These are phyloP conservation scores for Oemleria cerasiformis DNA, from an alignment of 306 rosid genomes.

Conservation along the genomic window DNA sequence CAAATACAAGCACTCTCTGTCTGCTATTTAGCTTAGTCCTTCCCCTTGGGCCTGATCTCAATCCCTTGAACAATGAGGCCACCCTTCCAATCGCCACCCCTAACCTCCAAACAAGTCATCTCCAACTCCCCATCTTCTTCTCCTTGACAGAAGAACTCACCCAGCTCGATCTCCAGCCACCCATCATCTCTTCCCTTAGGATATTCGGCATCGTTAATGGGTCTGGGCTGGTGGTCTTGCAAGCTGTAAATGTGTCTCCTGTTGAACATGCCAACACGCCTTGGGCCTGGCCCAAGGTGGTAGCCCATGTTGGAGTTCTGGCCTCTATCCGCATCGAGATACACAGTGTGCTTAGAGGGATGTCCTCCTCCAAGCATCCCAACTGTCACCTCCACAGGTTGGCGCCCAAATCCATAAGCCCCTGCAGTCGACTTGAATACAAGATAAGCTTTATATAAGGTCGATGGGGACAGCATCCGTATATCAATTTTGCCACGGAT, in stretches of 20 bases:
- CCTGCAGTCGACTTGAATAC: constrained; percentile 44
- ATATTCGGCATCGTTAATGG: neutral
- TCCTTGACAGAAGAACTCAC: constrained; percentile 48
- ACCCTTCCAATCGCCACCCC: constrained; percentile 56
- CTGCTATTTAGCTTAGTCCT: neutral
- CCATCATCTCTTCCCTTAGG: constrained; percentile 52
- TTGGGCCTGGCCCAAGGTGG: constrained; percentile 41
- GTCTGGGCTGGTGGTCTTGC: neutral
- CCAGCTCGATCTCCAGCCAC: constrained; percentile 68
- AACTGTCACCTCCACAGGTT: constrained; percentile 42
- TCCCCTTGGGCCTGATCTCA: constrained; percentile 55
- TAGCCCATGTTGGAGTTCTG: constrained; percentile 14
- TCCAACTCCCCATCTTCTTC: constrained; percentile 39
- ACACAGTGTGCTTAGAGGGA: constrained; percentile 19
- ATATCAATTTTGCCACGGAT: constrained; percentile 48
- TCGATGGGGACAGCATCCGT: constrained; percentile 42
- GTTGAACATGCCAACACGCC: constrained; percentile 23
- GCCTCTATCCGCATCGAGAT: constrained; percentile 28
- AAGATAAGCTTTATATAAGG: constrained; percentile 53
- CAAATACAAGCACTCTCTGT: neutral
- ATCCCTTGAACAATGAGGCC: constrained; percentile 72
- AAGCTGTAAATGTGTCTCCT: constrained; percentile 15
- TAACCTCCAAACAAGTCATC: constrained; percentile 42
- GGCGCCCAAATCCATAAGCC: constrained; percentile 45
- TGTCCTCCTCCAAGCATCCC: constrained; percentile 46